Evolutionary conservation across 2,329 filamentous ascomycete species (phyloP).

Genomic region (Clonostachys sp.): DNA sequence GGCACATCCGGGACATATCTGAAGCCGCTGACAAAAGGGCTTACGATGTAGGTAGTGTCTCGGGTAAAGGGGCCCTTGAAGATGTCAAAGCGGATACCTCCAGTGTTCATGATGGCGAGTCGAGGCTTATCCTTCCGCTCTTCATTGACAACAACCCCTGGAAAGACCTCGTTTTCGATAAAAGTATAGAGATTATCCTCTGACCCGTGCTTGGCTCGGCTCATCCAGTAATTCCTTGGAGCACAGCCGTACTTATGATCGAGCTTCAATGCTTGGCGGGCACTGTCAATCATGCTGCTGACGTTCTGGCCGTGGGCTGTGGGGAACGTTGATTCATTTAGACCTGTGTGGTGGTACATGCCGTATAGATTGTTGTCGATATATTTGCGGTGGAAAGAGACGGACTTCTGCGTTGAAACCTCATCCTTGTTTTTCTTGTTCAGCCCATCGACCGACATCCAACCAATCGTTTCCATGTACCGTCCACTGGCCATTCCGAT

Average conservation of each 20-base stretch:
- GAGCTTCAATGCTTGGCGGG: slow-evolving; percentile 65
- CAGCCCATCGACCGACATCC: slow-evolving; percentile 76
- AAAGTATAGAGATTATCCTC: slow-evolving; percentile 75
- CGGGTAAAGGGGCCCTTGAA: slow-evolving; percentile 88
- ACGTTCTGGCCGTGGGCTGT: slow-evolving; percentile 72
- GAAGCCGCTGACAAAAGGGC: slow-evolving; percentile 80
- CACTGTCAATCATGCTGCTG: slow-evolving; percentile 63
- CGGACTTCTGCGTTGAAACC: slow-evolving; percentile 22
- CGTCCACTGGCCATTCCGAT: slow-evolving; percentile 81
- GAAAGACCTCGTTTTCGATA: slow-evolving; percentile 72
- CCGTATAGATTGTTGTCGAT: slow-evolving; percentile 93
- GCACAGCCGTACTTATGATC: slow-evolving; percentile 79
- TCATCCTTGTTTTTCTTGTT: slow-evolving; percentile 19
- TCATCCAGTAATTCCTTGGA: slow-evolving; percentile 77
- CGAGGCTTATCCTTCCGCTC: slow-evolving; percentile 56
- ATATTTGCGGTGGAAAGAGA: slow-evolving; percentile 73
- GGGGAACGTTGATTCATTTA: slow-evolving; percentile 67
- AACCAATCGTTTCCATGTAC: slow-evolving; percentile 94
- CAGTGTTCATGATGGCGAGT: slow-evolving; percentile 80
- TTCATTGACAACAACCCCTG: slow-evolving; percentile 55
- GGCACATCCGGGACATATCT: slow-evolving; percentile 76
- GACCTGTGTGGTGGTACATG: slow-evolving; percentile 73
- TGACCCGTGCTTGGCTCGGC: slow-evolving; percentile 67
- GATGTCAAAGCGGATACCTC: slow-evolving; percentile 90
- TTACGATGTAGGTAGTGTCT: slow-evolving; percentile 81